Base-by-base conservation (phyloP, 768 basidiomycete genomes). In the Infundibulicybe gibba region DNA sequence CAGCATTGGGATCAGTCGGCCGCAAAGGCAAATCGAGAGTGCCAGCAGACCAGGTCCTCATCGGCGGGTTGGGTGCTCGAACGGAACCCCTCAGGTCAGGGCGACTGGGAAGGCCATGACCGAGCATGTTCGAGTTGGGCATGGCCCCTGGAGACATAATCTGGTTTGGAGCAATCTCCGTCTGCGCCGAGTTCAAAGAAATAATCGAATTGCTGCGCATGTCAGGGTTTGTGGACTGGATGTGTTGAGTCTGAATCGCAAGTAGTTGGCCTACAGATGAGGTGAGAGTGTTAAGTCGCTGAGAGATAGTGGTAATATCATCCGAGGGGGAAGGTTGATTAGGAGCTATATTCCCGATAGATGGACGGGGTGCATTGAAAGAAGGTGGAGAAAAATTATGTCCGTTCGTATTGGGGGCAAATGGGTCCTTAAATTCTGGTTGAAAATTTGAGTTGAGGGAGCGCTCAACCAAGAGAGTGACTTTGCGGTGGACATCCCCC, bases 371-470 rank as follows among this genome's bases (percentile, higher is more conserved):
- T 32, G 74, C 71, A 48, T 66, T 71, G 47, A 70, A 46, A 14
- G 63, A 57, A 34, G 69, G 50, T 35, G 66, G 50, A 38, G 67
- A 58, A 50, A 68, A 65, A 45, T 54, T 54, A 39, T 64, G 59
- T 37, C 62, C 63, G 49, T 71, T 70, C 21, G 62, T 50, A 46
- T 66, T 68, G 19, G 78, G 59, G 30, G 87, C 81, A 57, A 91
- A 91, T 0, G 89, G 89, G 58, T 90, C 83, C 59, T 86, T 85
- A 72, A 90, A 91, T 54, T 90, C 88, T n/a, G 85, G 85, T 48
- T 81, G 76, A 12, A 62, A 54, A 21, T 58, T 56, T 31, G 62
- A 54, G 39, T 67, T 70, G 44, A 87, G 60, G 10, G 80, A 76
- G 20, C 84, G 80, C 50, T 91, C 88, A 21, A 92, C 69, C 45